These are phyloP conservation scores for Blakeslea trispora DNA, from an alignment of 371 early-diverging fungal genomes.

Conservation along the genomic window DNA sequence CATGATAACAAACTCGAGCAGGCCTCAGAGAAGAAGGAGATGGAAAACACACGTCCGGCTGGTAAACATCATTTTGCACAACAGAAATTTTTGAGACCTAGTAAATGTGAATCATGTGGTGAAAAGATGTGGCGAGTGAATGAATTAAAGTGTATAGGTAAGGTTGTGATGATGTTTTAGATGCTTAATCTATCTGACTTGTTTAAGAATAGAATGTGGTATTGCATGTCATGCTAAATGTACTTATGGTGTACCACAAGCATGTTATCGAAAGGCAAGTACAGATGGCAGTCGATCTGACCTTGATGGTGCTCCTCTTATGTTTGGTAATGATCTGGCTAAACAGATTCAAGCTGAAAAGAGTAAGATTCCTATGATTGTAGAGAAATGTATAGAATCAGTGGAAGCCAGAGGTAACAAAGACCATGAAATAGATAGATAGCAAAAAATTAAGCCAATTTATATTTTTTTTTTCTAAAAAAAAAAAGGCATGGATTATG, in stretches of 20 bases:
- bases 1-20: constrained; percentile 30
- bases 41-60: neutral
- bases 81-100: constrained; percentile 66
- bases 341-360: constrained; percentile 42
- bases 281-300: constrained; percentile 14
- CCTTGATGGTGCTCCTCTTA: constrained; percentile 13
- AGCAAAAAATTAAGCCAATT: neutral
- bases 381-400: constrained; percentile 73
- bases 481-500: constrained; percentile 31
- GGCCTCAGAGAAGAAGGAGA: constrained; percentile 23
- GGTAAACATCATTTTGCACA: constrained; percentile 62
- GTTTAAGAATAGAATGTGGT: constrained; percentile 34
- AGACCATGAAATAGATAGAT: neutral
- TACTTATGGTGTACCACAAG: constrained; percentile 31
- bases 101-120: constrained; percentile 80
- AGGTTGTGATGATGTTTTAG: neutral
- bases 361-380: constrained; percentile 66
- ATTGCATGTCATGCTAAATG: constrained; percentile 43
- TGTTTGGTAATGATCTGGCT: constrained; percentile 43
- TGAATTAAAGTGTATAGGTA: constrained; percentile 78
- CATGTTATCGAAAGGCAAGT: constrained; percentile 29
- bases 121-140: constrained; percentile 88
- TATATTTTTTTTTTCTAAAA: neutral
- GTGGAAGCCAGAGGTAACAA: constrained; percentile 63
- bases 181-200: too few species aligned